Evolutionary conservation across 2,329 filamentous ascomycete species (phyloP).

Genomic region (Parastagonospora nodorum): DNA sequence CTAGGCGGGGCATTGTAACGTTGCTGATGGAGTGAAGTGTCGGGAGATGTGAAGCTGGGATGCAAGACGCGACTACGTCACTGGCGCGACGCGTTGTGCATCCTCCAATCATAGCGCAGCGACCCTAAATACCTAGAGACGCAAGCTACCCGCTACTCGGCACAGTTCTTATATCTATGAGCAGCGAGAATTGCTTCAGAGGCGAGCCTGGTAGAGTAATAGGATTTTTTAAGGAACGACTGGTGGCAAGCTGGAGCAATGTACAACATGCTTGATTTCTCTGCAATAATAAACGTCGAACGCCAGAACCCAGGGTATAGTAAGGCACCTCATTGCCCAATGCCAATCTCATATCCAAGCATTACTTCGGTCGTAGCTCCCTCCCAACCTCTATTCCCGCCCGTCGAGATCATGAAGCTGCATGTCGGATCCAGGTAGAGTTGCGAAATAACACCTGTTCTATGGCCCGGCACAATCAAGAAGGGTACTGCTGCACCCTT

Average conservation of each 20-base stretch:
- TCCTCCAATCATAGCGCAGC: no score
- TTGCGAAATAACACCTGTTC: constrained; percentile 85
- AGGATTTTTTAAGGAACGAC: no score
- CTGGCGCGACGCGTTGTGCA: background rate
- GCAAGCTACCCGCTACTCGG: no score
- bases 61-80: background rate
- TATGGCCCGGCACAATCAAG: constrained; percentile 89
- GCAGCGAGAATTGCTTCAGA: no score
- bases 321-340: constrained; percentile 37
- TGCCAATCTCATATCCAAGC: constrained; percentile 88
- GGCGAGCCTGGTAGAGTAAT: no score
- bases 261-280: no score
- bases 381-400: constrained; percentile 94
- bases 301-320: constrained; percentile 35
- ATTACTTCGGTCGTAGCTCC: constrained; percentile 87
- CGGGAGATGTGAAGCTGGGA: background rate
- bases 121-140: no score
- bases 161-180: no score
- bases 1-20: constrained; percentile 35
- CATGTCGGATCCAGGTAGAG: constrained; percentile 88
- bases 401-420: constrained; percentile 87
- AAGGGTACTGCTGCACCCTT: constrained; percentile 87
- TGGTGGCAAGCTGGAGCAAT: no score
- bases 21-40: background rate
- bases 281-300: constrained; percentile 1